Evolutionary conservation across 192 early-diverging fungal genomes (phyloP).

Genomic region (Linnemannia zychae): DNA sequence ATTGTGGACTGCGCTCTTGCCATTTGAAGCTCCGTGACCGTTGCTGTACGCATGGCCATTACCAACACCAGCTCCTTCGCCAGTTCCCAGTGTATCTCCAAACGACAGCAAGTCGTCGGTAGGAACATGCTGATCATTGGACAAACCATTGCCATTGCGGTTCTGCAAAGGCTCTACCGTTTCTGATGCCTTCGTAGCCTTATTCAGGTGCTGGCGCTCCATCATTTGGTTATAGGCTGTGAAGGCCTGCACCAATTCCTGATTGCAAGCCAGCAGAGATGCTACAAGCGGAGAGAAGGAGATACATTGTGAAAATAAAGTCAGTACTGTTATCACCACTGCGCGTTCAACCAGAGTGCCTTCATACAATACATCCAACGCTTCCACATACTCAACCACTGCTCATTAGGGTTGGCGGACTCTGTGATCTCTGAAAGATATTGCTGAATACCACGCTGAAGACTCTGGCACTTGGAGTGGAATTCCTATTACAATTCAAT

Average conservation of each 20-base stretch:
- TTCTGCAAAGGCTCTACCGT: constrained; percentile 18
- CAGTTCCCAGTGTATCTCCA: not conserved
- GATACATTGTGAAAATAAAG: not conserved
- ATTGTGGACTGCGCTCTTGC: constrained; percentile 16
- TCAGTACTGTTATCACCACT: not conserved
- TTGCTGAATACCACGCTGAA: constrained; percentile 57
- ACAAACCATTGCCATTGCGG: not conserved
- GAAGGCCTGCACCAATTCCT: constrained; percentile 64
- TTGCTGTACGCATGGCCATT: constrained; percentile 20
- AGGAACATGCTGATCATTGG: constrained; percentile 3
- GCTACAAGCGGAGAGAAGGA: constrained; percentile 37
- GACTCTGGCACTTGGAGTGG: constrained; percentile 61
- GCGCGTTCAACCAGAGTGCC: not conserved
- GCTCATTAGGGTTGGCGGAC: constrained; percentile 46
- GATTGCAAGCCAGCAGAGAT: constrained; percentile 63
- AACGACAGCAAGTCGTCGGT: constrained; percentile 40
- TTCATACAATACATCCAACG: not conserved
- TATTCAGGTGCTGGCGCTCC: constrained; percentile 59
- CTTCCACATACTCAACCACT: constrained; percentile 61
- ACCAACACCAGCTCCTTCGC: constrained; percentile 11
- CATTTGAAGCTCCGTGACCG: constrained; percentile 15
- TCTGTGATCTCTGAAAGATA: constrained; percentile 61
- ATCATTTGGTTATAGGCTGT: constrained; percentile 71
- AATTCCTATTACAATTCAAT: constrained; percentile 58
- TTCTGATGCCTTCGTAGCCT: constrained; percentile 59